Evolutionary conservation across 169 alveolate species (phyloP), one percentile per base, ranked within the genome.

Genomic region (Eimeria sp.): DNA sequence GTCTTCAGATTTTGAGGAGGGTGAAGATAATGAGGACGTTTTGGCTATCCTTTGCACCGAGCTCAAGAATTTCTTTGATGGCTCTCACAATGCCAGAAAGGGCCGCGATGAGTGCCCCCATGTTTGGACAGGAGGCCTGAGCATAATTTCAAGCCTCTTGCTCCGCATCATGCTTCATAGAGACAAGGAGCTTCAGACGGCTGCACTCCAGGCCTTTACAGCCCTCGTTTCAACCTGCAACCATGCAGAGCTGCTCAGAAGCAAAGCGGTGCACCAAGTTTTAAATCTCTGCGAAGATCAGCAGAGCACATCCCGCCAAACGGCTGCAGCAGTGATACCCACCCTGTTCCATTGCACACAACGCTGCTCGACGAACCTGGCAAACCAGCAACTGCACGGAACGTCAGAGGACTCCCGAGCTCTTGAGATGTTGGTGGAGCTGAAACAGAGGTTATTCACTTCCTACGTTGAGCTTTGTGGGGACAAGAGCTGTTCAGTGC

Each of bases 401-500:
- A 46, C 78, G 58, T 30, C 82, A 43, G 94, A 66, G 46, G 83
- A 62, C 33, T 6, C 64, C 14, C 64, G 52, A 40, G 33, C 33
- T 87, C 68, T 87, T 43, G 71, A 87, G 20, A 33, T 68, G 23
- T 64, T 87, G 46, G 27, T 27, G 54, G 82, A 87, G 71, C 76
- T 87, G 71, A 87, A 87, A 11, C 85, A 25, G 10, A 43, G 20
- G 94, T 66, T 87, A 66, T 76, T 87, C 76, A 40, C 60, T 27
- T 62, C 94, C 49, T 87, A 87, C n/a, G 37, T 87, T 43, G 49
- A 33, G 85, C 94, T 87, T 23, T 87, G 94, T 58, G 94, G 94
- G 56, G 94, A 87, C 83, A 87, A 66, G 83, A 52, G 58, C 56
- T 87, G 94, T 68, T 58, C 94, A 18, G 94, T 87, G 80, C 94